Percentiles rank a stretch among this genome's conserved stretches.
Conservation (phyloP, 2,329 filamentous ascomycete species). For the Colletotrichum plurivorum region DNA sequence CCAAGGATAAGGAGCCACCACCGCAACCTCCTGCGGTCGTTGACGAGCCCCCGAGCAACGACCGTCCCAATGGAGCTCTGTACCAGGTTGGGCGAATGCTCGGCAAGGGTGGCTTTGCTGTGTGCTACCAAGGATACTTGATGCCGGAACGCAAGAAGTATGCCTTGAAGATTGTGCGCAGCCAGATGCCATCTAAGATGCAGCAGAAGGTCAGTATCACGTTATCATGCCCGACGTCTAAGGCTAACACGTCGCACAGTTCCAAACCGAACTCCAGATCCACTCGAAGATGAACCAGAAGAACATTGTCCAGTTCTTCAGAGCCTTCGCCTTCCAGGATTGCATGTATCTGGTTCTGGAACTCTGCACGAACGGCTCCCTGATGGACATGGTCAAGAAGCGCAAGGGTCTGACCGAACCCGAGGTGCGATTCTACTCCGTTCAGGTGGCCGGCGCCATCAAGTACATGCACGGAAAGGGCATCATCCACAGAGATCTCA, state of each 20-base stretch:
- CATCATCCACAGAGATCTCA: conserved; percentile 96
- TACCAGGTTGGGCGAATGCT: conserved; percentile 83
- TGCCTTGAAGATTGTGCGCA: conserved; percentile 87
- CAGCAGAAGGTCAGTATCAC: conserved; percentile 78
- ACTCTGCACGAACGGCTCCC: conserved; percentile 92
- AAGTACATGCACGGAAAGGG: conserved; percentile 98
- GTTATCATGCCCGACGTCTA: no score
- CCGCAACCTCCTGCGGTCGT: conserved; percentile 74
- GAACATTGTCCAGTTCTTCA: conserved; percentile 95
- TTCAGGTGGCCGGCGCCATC: conserved; percentile 96
- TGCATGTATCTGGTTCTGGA: conserved; percentile 96
- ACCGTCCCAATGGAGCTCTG: conserved; percentile 77
- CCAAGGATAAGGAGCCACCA: conserved; percentile 76
- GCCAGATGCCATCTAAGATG: conserved; percentile 85
- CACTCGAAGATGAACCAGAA: conserved; percentile 98
- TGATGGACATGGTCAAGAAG: conserved; percentile 98
- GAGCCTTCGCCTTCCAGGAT: conserved; percentile 90
- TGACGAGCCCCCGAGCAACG: conserved; percentile 74
- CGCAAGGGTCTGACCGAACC: conserved; percentile 92
- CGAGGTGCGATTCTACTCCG: conserved; percentile 92
- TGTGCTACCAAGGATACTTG: conserved; percentile 82
- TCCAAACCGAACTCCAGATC: conserved; percentile 91
- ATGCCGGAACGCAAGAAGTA: conserved; percentile 76
- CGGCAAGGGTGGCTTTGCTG: conserved; percentile 86
- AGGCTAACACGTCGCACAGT: conserved; percentile 56